phyloP scores from a whole-genome alignment of 2,329 filamentous ascomycete genomes.

The Thermothelomyces thermophilus region DNA sequence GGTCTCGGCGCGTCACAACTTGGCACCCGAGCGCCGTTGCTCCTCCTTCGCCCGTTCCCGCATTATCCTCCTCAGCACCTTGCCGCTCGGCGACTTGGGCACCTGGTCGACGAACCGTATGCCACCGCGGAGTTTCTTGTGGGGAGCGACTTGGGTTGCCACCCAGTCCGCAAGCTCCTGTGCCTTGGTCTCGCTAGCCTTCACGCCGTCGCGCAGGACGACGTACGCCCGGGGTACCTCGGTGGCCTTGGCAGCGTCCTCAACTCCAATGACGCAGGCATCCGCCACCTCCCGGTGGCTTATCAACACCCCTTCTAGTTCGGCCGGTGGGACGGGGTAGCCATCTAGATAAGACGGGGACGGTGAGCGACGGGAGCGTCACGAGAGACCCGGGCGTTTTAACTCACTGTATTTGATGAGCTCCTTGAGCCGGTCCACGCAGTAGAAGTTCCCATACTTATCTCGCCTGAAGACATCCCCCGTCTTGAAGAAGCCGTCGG shows the following conservation, averaged over 20 bases:
- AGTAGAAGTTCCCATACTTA: conserved; percentile 72
- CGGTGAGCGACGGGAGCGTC: neutral
- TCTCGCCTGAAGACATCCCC: conserved; percentile 81
- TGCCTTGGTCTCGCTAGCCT: conserved; percentile 33
- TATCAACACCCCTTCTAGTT: conserved; percentile 48
- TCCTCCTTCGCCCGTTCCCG: conserved; percentile 35
- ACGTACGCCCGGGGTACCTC: conserved; percentile 64
- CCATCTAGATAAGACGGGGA: conserved; percentile 43
- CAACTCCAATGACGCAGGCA: conserved; percentile 56
- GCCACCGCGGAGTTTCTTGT: conserved; percentile 65
- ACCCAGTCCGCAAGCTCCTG: conserved; percentile 35
- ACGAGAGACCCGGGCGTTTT: neutral
- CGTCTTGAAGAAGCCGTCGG: conserved; percentile 83
- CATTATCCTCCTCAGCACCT: conserved; percentile 40
- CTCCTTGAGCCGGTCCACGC: conserved; percentile 78
- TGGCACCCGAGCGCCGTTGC: conserved; percentile 33
- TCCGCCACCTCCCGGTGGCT: conserved; percentile 43
- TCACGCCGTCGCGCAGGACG: conserved; percentile 40
- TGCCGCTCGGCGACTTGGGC: conserved; percentile 60
- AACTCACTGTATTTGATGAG: conserved; percentile 53
- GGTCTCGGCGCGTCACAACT: conserved; percentile 29
- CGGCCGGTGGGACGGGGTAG: conserved; percentile 64
- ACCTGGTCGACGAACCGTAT: conserved; percentile 62
- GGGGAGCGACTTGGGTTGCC: conserved; percentile 34
- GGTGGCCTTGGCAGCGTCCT: conserved; percentile 54